Evolutionary conservation across 768 basidiomycete genomes (phyloP).

Genomic region (Leccinum variicolor): DNA sequence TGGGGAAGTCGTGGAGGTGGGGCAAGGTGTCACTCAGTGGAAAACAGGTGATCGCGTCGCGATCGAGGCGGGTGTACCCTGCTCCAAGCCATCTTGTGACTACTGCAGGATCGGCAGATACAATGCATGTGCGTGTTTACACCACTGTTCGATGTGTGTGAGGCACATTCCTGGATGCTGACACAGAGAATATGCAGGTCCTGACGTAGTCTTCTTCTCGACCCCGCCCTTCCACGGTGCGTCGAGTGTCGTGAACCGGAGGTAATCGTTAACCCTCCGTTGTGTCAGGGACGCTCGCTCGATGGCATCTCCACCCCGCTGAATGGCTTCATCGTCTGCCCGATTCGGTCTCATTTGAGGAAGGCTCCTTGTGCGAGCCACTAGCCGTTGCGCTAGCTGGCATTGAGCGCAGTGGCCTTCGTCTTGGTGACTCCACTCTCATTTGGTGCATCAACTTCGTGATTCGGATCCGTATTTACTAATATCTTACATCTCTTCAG

Average conservation of each 20-base stretch:
- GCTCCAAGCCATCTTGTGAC: slow-evolving; percentile 58
- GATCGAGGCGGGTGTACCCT: slow-evolving; percentile 68
- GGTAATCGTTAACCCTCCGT: neutral
- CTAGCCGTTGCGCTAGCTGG: slow-evolving; percentile 66
- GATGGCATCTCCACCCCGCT: slow-evolving; percentile 66
- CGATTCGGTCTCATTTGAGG: slow-evolving; percentile 59
- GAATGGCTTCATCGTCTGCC: slow-evolving; percentile 68
- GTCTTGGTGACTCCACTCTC: slow-evolving; percentile 60
- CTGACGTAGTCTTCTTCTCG: slow-evolving; percentile 61
- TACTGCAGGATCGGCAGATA: slow-evolving; percentile 62
- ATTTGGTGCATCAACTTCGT: slow-evolving; percentile 44
- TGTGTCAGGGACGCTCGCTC: slow-evolving; percentile 52
- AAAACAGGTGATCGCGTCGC: slow-evolving; percentile 61
- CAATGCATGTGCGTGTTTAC: slow-evolving; percentile 46
- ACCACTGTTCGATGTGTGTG: neutral
- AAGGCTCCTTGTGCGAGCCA: slow-evolving; percentile 66
- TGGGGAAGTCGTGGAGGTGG: slow-evolving; percentile 61
- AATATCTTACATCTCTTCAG: slow-evolving; percentile 31
- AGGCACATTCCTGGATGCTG: neutral
- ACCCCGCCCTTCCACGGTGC: slow-evolving; percentile 66
- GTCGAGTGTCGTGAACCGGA: neutral
- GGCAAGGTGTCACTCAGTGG: slow-evolving; percentile 65
- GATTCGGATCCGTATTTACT: neutral
- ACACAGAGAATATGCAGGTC: slow-evolving; percentile 20
- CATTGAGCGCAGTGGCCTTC: slow-evolving; percentile 60